Percentiles rank a stretch among this genome's conserved stretches.
Conservation (phyloP, 371 early-diverging fungal species). For the Conidiobolus incongruus region DNA sequence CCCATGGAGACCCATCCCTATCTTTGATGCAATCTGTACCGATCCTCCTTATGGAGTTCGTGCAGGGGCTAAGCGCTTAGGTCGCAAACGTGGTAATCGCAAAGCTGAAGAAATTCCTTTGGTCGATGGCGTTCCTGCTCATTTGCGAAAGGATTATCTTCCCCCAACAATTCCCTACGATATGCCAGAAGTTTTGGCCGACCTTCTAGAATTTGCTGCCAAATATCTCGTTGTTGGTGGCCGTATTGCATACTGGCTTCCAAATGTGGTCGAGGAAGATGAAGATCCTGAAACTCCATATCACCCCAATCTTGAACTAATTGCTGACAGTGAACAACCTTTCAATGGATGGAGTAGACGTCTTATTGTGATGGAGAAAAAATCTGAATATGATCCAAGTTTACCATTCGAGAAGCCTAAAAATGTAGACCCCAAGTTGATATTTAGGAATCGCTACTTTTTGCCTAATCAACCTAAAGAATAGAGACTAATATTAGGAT, state of each 20-base stretch:
- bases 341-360: conserved; percentile 89
- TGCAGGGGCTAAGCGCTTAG: conserved; percentile 86
- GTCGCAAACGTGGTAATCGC: conserved; percentile 33
- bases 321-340: conserved; percentile 76
- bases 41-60: conserved; percentile 95
- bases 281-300: conserved; percentile 24
- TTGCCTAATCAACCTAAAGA: no score
- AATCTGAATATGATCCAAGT: conserved; percentile 7
- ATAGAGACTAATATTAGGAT: no score
- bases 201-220: conserved; percentile 70
- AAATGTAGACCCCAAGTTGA: no score
- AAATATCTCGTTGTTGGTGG: conserved; percentile 58
- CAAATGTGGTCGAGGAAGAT: conserved; percentile 60
- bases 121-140: conserved; percentile 37
- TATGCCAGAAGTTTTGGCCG: conserved; percentile 69
- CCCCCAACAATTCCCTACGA: conserved; percentile 87
- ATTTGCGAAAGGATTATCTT: conserved; percentile 28
- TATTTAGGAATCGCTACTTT: no score
- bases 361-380: conserved; percentile 85
- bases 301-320: conserved; percentile 55
- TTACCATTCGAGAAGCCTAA: not conserved
- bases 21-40: conserved; percentile 66
- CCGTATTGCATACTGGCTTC: conserved; percentile 88
- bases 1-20: conserved; percentile 54
- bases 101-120: conserved; percentile 21